Evolutionary conservation across 495 filamentous ascomycete genomes (phyloP).

Genomic region (Thozetella sp.): DNA sequence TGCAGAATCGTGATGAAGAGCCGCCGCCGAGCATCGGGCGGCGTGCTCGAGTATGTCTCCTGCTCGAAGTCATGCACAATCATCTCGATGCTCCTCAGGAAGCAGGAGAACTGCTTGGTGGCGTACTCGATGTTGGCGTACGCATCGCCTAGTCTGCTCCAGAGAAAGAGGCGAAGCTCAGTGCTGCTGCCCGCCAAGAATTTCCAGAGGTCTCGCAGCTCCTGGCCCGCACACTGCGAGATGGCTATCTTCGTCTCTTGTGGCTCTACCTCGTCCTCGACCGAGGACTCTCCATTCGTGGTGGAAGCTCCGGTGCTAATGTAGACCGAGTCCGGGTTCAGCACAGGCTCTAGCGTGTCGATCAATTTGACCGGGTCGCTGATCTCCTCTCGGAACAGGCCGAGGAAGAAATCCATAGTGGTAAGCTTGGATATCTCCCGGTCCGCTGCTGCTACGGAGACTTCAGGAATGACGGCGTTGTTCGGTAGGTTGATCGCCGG

Average conservation of each 20-base stretch:
- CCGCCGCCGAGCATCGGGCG: constrained; percentile 62
- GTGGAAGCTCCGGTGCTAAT: constrained; percentile 18
- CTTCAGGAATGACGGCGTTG: constrained; percentile 85
- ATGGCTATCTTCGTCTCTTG: constrained; percentile 33
- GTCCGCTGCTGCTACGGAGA: constrained; percentile 79
- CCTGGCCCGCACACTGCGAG: constrained; percentile 40
- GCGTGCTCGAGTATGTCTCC: constrained; percentile 59
- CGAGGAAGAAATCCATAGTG: constrained; percentile 94
- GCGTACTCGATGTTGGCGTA: constrained; percentile 81
- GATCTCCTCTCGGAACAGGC: constrained; percentile 69
- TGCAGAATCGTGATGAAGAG: constrained; percentile 75
- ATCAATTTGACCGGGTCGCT: constrained; percentile 80
- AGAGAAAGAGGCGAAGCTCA: constrained; percentile 80
- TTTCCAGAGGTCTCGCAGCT: constrained; percentile 73
- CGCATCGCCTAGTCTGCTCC: constrained; percentile 83
- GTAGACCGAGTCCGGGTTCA: constrained; percentile 69
- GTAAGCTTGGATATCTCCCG: constrained; percentile 89
- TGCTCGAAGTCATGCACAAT: constrained; percentile 73
- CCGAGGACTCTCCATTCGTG: constrained; percentile 1
- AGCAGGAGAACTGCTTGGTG: constrained; percentile 84
- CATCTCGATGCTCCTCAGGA: constrained; percentile 80
- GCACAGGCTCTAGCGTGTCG: constrained; percentile 88
- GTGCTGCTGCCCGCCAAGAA: constrained; percentile 82
- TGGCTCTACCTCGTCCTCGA: constrained; percentile 5
- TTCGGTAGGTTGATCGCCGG: constrained; percentile 72